Conservation (phyloP, 176 grass and related monocot species). For the Eleusine coracana region DNA sequence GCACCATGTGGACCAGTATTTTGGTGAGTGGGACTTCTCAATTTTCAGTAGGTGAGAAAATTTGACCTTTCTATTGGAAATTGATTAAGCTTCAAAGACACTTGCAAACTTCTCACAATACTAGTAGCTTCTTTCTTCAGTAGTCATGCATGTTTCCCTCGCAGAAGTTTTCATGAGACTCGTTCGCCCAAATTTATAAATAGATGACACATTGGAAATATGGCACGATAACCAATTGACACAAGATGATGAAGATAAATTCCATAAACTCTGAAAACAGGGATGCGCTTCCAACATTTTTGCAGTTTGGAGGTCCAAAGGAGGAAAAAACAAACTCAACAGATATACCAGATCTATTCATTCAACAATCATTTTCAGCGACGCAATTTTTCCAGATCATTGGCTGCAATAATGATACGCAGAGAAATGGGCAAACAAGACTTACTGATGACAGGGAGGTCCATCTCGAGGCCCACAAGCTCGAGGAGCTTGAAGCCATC, state of each 20-base stretch:
- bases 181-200: conserved; percentile 2
- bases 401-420: conserved; percentile 5
- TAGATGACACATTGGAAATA: background rate
- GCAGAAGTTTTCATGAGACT: conserved; percentile 9
- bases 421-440: background rate
- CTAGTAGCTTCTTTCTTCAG: conserved; percentile 1
- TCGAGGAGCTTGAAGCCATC: conserved; percentile 95
- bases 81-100: conserved; percentile 21
- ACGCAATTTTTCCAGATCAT: conserved; percentile 11
- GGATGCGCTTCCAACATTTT: background rate
- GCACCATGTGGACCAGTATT: background rate
- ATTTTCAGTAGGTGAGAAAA: conserved; percentile 15
- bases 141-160: background rate
- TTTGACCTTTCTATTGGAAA: conserved; percentile 23
- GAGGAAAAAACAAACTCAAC: conserved; percentile 3
- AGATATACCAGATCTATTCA: conserved; percentile 35
- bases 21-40: background rate
- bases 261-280: background rate
- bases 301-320: background rate
- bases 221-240: background rate
- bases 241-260: background rate
- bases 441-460: conserved; percentile 96
- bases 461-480: conserved; percentile 83
- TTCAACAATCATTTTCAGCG: conserved; percentile 26
- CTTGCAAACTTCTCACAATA: conserved; percentile 6